A percentile compares a stretch with the other conserved stretches of the same genome.
Evolutionary conservation across 2,329 filamentous ascomycete genomes (phyloP).

Genomic region (Parastagonospora nodorum): DNA sequence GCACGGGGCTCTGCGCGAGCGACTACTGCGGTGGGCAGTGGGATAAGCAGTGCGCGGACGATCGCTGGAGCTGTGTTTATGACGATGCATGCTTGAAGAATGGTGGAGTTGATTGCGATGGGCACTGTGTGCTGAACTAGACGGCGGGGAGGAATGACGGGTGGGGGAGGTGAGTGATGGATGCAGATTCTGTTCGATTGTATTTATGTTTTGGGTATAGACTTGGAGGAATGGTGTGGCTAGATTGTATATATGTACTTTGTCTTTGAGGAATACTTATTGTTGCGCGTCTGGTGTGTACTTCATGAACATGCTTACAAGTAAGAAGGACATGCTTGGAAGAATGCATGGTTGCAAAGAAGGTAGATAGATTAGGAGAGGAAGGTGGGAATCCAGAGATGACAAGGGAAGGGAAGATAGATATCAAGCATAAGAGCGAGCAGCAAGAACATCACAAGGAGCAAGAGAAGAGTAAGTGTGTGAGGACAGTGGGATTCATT

Average conservation of each 20-base stretch:
- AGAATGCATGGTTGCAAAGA: background rate
- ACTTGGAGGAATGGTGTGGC: background rate
- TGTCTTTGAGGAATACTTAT: background rate
- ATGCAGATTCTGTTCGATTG: background rate
- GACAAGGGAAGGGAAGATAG: background rate
- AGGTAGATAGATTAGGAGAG: background rate
- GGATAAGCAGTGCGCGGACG: slow-evolving; percentile 7
- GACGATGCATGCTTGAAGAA: slow-evolving; percentile 7
- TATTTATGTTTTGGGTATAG: background rate
- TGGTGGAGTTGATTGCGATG: slow-evolving; percentile 6
- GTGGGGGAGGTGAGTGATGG: background rate
- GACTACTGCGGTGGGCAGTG: slow-evolving; percentile 9
- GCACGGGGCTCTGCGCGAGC: slow-evolving; percentile 12
- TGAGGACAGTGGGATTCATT: slow-evolving; percentile 3
- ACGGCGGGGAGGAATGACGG: background rate
- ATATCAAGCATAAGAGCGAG: background rate
- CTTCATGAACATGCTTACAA: background rate
- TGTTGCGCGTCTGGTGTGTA: background rate
- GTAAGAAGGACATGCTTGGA: background rate
- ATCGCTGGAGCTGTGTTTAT: slow-evolving; percentile 9
- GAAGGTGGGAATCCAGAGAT: background rate
- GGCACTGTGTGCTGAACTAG: slow-evolving; percentile 8
- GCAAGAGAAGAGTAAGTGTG: background rate
- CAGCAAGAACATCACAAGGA: background rate
- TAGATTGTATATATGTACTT: background rate